These are phyloP conservation scores for Mucuna pruriens DNA, from an alignment of 306 rosid species.

Conservation along the genomic window DNA sequence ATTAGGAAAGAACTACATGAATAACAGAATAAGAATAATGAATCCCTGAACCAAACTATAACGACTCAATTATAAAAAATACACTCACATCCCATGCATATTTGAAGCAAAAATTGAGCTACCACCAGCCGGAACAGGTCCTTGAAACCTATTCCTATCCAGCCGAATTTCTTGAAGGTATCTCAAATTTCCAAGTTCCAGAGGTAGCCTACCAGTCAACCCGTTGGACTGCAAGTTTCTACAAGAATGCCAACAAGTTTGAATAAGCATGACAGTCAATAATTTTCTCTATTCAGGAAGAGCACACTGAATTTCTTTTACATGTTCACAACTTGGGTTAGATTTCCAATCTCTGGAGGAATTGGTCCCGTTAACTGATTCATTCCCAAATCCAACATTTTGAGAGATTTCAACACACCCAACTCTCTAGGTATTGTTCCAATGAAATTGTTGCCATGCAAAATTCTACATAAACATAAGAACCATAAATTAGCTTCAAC, in stretches of 20 bases:
- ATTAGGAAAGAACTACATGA: constrained; percentile 9
- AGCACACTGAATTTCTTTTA: constrained; percentile 45
- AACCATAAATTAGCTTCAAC: constrained; percentile 38
- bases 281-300: constrained; percentile 15
- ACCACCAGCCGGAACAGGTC: constrained; percentile 69
- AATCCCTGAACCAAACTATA: constrained; percentile 11
- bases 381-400: constrained; percentile 83
- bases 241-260: constrained; percentile 43
- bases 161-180: constrained; percentile 76
- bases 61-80: constrained; percentile 17
- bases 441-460: constrained; percentile 78
- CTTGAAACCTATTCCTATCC: constrained; percentile 91
- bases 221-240: constrained; percentile 88
- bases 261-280: constrained; percentile 34
- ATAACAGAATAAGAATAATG: constrained; percentile 1
- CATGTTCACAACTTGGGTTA: constrained; percentile 67
- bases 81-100: constrained; percentile 69
- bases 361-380: constrained; percentile 83
- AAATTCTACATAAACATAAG: constrained; percentile 56
- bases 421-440: constrained; percentile 85
- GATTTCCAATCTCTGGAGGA: constrained; percentile 85
- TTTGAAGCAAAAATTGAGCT: constrained; percentile 43
- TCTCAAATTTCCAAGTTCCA: constrained; percentile 74
- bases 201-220: constrained; percentile 74
- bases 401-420: constrained; percentile 65